Evolutionary conservation across 1,284 basidiomycete species (phyloP), one percentile per base, ranked within the genome.

Genomic region (Malassezia furfur): DNA sequence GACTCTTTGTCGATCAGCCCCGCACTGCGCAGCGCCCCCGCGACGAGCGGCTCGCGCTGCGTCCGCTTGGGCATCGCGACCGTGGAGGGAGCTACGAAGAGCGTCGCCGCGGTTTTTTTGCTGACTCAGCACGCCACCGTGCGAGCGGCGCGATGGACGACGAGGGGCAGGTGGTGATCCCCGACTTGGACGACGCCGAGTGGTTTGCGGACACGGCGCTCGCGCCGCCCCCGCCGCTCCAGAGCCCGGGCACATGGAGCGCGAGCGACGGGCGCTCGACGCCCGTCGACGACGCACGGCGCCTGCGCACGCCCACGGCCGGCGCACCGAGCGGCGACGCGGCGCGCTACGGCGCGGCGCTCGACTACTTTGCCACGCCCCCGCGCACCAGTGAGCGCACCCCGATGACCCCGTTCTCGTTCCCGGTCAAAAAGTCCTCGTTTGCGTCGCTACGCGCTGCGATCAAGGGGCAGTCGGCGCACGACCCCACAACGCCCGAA

Each of bases 161-260:
- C 31, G 54, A 46, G 17, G 53, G 39, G 60, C 69, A 72, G 60
- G 67, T 72, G 38, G 63, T 68, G 35, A 71, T 72, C 21, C 70
- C 70, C 1, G 70, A 72, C 52, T 54, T 72, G 34, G 70, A 72
- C 43, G 70, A 67, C 30, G 68, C 68, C 40, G 58, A 68, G 41
- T 35, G 58, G 21, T 59, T 66, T 25, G 58, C 52, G n/a, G 52
- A 57, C 3, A 37, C 58, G 25, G 63, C 63, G 5, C 55, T 57
- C 8, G 48, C 40, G 12, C 47, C 57, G 11, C 55, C 62, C 31
- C 58, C 55, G 21, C 52, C 56, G 14, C 40, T 65, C 17, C 63
- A 64, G 28, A 64, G 17, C 64, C 68, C 10, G 2, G 45, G 45
- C 19, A 22, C 40, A 2, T 43, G 40, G 40, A 30, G 25, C 9